These are phyloP conservation scores for Tremella mesenterica DNA, from an alignment of 768 basidiomycete genomes.

Conservation along the genomic window DNA sequence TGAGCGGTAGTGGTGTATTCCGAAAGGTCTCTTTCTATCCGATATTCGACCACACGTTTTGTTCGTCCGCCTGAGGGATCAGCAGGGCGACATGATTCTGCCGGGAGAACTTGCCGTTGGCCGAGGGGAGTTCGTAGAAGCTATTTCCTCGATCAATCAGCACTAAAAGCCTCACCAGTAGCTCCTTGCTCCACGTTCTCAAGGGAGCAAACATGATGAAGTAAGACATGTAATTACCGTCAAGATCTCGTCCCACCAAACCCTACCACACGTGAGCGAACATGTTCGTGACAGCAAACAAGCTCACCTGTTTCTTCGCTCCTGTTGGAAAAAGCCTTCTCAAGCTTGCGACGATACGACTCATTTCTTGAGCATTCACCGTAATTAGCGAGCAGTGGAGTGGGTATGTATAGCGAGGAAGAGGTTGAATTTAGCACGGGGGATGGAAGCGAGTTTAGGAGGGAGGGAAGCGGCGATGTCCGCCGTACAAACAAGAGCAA, in stretches of 20 bases:
- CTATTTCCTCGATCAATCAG: constrained; percentile 36
- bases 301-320: constrained; percentile 2
- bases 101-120: constrained; percentile 10
- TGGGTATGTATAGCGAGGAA: neutral
- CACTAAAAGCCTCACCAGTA: neutral
- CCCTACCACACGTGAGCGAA: constrained; percentile 6
- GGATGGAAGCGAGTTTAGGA: neutral
- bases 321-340: neutral
- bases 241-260: constrained; percentile 27
- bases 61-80: constrained; percentile 19
- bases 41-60: constrained; percentile 33
- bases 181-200: neutral
- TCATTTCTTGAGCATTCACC: neutral
- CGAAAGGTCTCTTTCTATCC: constrained; percentile 22
- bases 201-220: neutral
- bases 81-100: neutral
- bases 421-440: neutral
- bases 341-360: neutral
- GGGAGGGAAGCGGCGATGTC: neutral
- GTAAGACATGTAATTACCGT: constrained; percentile 14
- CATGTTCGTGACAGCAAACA: neutral
- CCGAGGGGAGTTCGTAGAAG: constrained; percentile 29
- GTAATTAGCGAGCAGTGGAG: neutral
- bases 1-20: constrained; percentile 28
- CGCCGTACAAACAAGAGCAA: neutral